Evolutionary conservation across 2,329 filamentous ascomycete species (phyloP), one percentile per base, ranked within the genome.

Genomic region (Myriosclerotinia curreyana): DNA sequence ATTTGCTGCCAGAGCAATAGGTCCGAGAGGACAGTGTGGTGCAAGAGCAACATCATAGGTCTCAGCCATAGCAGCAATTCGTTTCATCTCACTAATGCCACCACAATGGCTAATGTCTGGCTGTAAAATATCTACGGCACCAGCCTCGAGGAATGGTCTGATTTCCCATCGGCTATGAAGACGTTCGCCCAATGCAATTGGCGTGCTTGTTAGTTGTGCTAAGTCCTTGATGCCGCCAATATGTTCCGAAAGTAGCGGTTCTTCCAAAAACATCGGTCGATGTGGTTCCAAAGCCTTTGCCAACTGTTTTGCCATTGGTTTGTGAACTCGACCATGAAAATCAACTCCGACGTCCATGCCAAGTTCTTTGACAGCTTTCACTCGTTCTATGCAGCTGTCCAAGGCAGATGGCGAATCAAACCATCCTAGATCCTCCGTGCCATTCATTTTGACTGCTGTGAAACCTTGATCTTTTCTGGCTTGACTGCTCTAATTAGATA

Each of bases 261-360:
- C 89, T 72, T 92, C 89, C 51, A 92, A 86, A 73, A 92, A 92
- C n/a, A 92, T 77, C 0, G 89, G 89, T 1, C 80, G 80, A 68
- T 90, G 82, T 0, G 88, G 87, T 66, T 88, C 88, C 0, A 92
- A 79, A 0, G 82, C 80, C 64, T 82, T 82, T 1, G 87, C 87
- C 2, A 93, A 81, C 69, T 92, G 89, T 69, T 90, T 91, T 0
- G 89, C 89, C 88, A 92, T 92, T n/a, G 88, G 87, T 66, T 88
- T 88, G 75, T 92, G 89, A 0, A 91, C 79, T 11, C 89, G 83
- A 3, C 90, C 90, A 73, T 93, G 90, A 75, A 92, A 92, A 70
- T 93, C 90, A 34, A 93, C 80, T 1, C 86, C 90, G 0, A 83
- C 89, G 64, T 92, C 89, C 69, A 93, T 82, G 1, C 89, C 89